Base-by-base conservation (phyloP, 495 filamentous ascomycete genomes). In the Cercophora scortea region DNA sequence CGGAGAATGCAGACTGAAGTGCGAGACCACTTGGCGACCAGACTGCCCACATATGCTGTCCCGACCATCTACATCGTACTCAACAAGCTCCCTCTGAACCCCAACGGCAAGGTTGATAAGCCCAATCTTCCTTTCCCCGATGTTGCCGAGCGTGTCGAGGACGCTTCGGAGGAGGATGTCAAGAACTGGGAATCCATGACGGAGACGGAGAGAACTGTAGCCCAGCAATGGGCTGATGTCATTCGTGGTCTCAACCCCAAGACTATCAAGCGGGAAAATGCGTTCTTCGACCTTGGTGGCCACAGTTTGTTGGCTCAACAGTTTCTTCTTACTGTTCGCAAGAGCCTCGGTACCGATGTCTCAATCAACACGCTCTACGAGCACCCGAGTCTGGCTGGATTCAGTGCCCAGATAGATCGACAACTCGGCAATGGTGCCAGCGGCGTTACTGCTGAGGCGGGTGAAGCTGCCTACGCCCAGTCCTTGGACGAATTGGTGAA, bases 61-160 rank as follows among this genome's bases (percentile, higher is more conserved):
- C 93, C 93, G 1, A 68, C 68, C 52, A 77, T 92, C 35, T 79
- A 90, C 54, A 87, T 98, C 32, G 82, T 88, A 2, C 80, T 98
- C 18, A 77, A 79, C 47, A 84, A 84, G 40, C 79, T 96, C 49
- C 92, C 92, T 0, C 73, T 97, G 32, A 96, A 95, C 69, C 92
- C 92, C 12, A 96, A 96, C 58, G 91, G 90, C 54, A 97, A 96
- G 72, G 83, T 95, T 43, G 93, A 98, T 63, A 89, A 86, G 69
- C 89, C 89, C 6, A 86, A 84, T 1, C 76, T 98, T 41, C 93
- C 93, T 0, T 96, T 95, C 80, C 93, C 93, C 0, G 88, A 92
- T 64, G 83, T 82, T 10, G 78, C 78, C 4, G 66, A 71, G 43
- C 56, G 60, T 15, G 58, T 65, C 11, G 72, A 73, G 48, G 70